phyloP scores from a whole-genome alignment of 495 filamentous ascomycete genomes.

The Alectoria sarmentosa region DNA sequence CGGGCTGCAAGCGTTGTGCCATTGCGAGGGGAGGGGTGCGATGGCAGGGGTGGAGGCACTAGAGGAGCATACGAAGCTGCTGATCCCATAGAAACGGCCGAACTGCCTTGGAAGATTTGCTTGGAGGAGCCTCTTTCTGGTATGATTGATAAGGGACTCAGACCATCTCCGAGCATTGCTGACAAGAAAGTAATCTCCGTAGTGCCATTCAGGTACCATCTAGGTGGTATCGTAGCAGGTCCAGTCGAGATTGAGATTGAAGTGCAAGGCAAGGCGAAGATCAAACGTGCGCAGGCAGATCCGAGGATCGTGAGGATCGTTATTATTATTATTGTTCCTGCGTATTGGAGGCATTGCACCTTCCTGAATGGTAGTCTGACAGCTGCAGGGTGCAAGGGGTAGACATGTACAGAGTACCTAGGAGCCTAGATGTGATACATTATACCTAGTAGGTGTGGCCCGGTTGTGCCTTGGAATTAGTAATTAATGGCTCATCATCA shows the following conservation, averaged over 20 bases:
- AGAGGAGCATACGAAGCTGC: slow-evolving; percentile 1
- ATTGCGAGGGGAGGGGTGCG: neutral
- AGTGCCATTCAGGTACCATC: slow-evolving; percentile 1
- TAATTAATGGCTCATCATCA: no score
- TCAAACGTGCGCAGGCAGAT: neutral
- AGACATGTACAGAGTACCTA: no score
- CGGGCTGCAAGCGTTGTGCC: slow-evolving; percentile 18
- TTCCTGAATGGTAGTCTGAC: neutral
- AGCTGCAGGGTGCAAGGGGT: neutral
- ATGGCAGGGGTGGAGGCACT: slow-evolving; percentile 8
- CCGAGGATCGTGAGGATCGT: no score
- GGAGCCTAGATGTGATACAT: no score
- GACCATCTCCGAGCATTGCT: slow-evolving; percentile 11
- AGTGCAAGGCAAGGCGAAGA: neutral
- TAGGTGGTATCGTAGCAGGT: neutral
- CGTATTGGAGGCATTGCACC: neutral
- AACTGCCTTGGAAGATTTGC: slow-evolving; percentile 5
- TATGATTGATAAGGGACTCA: slow-evolving; percentile 17
- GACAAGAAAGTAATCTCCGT: neutral
- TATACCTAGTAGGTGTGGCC: neutral
- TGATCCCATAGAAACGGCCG: slow-evolving; percentile 9
- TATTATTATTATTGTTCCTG: slow-evolving; percentile 9
- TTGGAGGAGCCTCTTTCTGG: slow-evolving; percentile 25
- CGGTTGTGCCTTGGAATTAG: slow-evolving; percentile 2
- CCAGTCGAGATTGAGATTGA: no score